These are phyloP conservation scores for Saccharomycopsis hybrid DNA, from an alignment of 1,139 yeast genomes.

Conservation along the genomic window DNA sequence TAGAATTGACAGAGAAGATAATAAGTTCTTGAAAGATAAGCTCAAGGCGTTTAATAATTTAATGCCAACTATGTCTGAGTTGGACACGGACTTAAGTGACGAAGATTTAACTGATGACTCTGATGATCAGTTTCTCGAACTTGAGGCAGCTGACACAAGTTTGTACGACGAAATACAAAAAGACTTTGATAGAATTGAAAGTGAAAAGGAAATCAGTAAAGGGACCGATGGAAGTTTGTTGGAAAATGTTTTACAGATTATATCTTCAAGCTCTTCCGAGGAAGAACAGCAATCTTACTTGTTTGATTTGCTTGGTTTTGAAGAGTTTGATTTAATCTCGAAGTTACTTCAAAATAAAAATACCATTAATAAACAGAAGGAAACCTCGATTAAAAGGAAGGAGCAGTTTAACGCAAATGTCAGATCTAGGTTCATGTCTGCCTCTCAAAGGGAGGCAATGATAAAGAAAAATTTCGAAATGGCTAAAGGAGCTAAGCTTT, in stretches of 20 bases:
- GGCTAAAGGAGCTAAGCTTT: slow-evolving; percentile 45
- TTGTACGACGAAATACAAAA: slow-evolving; percentile 24
- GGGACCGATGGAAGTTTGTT: slow-evolving; percentile 24
- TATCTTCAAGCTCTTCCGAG: slow-evolving; percentile 37
- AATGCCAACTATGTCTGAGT: slow-evolving; percentile 33
- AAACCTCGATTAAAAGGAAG: too few species aligned
- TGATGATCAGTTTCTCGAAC: slow-evolving; percentile 30
- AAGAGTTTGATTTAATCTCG: slow-evolving; percentile 72
- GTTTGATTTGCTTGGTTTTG: slow-evolving; percentile 79
- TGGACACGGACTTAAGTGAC: slow-evolving; percentile 23
- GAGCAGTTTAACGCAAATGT: too few species aligned
- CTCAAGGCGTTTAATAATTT: slow-evolving; percentile 32
- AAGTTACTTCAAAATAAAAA: slow-evolving; percentile 51
- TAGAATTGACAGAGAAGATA: slow-evolving; percentile 25
- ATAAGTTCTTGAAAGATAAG: slow-evolving; percentile 22
- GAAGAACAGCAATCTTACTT: slow-evolving; percentile 61
- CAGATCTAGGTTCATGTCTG: slow-evolving; percentile 9
- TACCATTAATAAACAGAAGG: slow-evolving; percentile 28
- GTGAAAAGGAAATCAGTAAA: neutral
- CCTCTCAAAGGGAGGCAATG: slow-evolving; percentile 14
- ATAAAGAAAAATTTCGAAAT: slow-evolving; percentile 45
- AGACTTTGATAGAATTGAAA: slow-evolving; percentile 4
- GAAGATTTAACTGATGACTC: slow-evolving; percentile 12
- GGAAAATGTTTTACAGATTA: slow-evolving; percentile 27
- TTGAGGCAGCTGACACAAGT: neutral